phyloP scores from a whole-genome alignment of 78 protist genomes.

The Dictyostelium citrinum region DNA sequence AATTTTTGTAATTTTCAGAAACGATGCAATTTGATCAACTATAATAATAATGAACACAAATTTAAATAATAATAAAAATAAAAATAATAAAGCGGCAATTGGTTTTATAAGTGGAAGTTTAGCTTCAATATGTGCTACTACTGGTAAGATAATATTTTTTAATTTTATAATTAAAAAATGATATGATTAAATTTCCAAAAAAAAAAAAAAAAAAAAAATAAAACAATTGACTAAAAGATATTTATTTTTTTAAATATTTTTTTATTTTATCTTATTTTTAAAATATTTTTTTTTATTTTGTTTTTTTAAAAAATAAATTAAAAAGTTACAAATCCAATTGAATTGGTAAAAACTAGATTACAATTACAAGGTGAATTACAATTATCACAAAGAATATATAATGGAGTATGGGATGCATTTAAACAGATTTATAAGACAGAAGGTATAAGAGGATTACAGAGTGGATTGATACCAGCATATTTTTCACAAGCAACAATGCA shows the following conservation, averaged over 20 bases:
- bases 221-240: neutral
- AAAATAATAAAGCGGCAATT: neutral
- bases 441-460: conserved; percentile 49
- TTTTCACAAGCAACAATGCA: conserved; percentile 66
- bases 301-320: neutral
- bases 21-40: neutral
- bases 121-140: conserved; percentile 57
- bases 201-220: no score
- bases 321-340: conserved; percentile 55
- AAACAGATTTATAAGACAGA: conserved; percentile 26
- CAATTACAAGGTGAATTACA: conserved; percentile 43
- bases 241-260: neutral
- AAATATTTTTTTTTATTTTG: neutral
- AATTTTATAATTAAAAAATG: neutral
- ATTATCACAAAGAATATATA: conserved; percentile 44
- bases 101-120: conserved; percentile 54
- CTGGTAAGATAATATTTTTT: conserved; percentile 7
- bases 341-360: conserved; percentile 34
- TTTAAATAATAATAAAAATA: neutral
- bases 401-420: conserved; percentile 61
- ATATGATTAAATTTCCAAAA: no score
- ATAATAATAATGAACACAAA: neutral
- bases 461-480: conserved; percentile 74
- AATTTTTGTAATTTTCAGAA: neutral
- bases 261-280: neutral